Evolutionary conservation across 192 early-diverging fungal species (phyloP).

Genomic region (Jimgerdemannia lactiflua): DNA sequence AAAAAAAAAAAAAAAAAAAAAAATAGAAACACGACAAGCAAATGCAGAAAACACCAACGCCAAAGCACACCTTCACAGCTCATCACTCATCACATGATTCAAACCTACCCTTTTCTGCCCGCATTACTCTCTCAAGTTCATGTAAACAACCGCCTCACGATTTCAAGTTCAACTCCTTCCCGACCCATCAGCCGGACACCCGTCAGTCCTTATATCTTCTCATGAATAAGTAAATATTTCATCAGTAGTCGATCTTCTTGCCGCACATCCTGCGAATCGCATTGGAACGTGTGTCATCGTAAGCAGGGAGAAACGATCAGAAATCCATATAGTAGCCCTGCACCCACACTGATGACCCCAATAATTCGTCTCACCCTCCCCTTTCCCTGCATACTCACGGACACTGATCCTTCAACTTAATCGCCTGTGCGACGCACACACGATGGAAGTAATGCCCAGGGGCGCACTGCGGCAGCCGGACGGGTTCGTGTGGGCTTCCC

Average conservation of each 20-base stretch:
- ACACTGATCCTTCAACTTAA: neutral
- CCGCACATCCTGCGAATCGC: neutral
- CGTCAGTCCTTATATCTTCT: too few relatives aligned
- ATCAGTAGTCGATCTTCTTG: neutral
- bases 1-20: slow-evolving; percentile 1
- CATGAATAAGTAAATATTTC: neutral
- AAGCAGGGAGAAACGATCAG: neutral
- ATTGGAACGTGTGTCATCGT: neutral
- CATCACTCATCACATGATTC: neutral
- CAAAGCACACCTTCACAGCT: neutral
- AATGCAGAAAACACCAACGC: neutral
- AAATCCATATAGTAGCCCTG: too few relatives aligned
- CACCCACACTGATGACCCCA: too few relatives aligned
- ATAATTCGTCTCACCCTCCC: neutral
- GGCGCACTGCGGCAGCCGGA: neutral
- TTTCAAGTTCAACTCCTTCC: too few relatives aligned
- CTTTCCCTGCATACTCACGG: neutral
- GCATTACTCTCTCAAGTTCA: too few relatives aligned
- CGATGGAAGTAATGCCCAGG: neutral
- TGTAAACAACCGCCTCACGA: too few relatives aligned
- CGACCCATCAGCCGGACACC: too few relatives aligned
- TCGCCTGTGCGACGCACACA: neutral
- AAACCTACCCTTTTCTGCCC: too few relatives aligned
- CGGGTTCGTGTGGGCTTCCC: neutral
- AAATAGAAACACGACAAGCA: neutral